Evolutionary conservation across 805 yeast genomes (phyloP), one percentile per base, ranked within the genome.

Genomic region (Starmerella riodocensis): DNA sequence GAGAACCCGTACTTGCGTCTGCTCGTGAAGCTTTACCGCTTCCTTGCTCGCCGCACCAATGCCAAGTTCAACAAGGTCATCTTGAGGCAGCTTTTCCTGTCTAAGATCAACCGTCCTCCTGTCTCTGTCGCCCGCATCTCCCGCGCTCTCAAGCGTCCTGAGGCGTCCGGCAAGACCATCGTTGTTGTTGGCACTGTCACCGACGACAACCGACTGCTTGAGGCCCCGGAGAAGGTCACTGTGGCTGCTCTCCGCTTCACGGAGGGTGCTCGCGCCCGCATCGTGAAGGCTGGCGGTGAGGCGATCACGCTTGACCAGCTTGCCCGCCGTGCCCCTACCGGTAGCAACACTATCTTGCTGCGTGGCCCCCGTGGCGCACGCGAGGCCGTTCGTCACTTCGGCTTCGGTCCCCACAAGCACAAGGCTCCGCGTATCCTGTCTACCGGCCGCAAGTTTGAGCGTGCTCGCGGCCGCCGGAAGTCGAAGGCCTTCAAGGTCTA

Each of bases 401-500:
- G 99, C 70, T 66, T 88, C 70, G 99, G 99, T 74, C 99, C 99
- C 65, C 98, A 91, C 93, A 84, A 84, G 78, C 72, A 76, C 74
- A 91, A 91, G 84, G 97, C 97, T 64, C 99, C 99, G 73, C 85
- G 93, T 76, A 78, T 91, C 70, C 62, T 70, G 64, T 88, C 97
- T 52, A 85, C 74, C 69, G 99, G 99, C 70, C 91, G 97, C 80
- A 91, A 91, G 76, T 91, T 91, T 79, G 98, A 91, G 79, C 85
- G 91, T 73, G 99, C 96, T 63, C 91, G 99, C 83, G 99, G 99
- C 79, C 93, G 80, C 72, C 78, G 99, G 76, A 79, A 75, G 69
- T 86, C 97, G 58, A 85, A 93, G 79, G 99, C 94, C 76, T 91
- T 91, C 98, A 91, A 91, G 82, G 99, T 91, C 73, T 91, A 88